Evolutionary conservation across 2,329 filamentous ascomycete genomes (phyloP), one percentile per base, ranked within the genome.

Genomic region (Alternaria brassicae): DNA sequence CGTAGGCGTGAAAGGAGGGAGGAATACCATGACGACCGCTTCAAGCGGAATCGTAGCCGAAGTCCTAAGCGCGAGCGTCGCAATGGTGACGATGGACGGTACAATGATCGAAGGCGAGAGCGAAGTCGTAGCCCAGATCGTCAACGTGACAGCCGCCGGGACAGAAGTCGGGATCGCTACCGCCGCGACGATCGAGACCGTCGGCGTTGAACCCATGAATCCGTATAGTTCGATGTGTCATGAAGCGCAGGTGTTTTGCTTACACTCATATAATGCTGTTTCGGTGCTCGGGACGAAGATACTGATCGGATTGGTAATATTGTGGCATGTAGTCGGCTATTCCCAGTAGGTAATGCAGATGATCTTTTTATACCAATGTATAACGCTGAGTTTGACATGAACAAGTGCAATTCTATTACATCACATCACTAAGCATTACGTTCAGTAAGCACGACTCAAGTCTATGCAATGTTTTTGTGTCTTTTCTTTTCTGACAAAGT

Each of bases 101-200:
- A 74, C 17, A 64, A 72, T 27, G 63, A 67, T 25, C 66, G 62
- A 27, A 68, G 64, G 36, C 63, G 69, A 37, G 70, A 77, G 9
- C 71, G 73, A 23, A 75, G 66, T 41, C 63, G 71, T 23, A 74
- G 73, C 58, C 65, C 66, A 13, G 67, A 72, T 58, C 64, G 70
- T 6, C 69, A 75, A 61, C 72, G 75, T 41, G 77, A 81, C 44
- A 67, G 70, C 44, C 67, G 72, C 13, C 68, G 68, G 48, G 72
- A 79, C 42, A 72, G 75, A 47, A 78, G 74, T 68, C 75, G 78
- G 45, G 78, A 81, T 63, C 75, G 79, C 34, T 72, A 79, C 56
- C 73, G 77, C 60, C 78, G 74, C 32, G 73, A 76, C 42, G 75
- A 81, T 55, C 68, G 77, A 30, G 76, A 80, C 21, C 71, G 73